A percentile compares a stretch with the other conserved stretches of the same genome.
Evolutionary conservation across 2,329 filamentous ascomycete genomes (phyloP).

Genomic region (Diaporthe ilicicola): DNA sequence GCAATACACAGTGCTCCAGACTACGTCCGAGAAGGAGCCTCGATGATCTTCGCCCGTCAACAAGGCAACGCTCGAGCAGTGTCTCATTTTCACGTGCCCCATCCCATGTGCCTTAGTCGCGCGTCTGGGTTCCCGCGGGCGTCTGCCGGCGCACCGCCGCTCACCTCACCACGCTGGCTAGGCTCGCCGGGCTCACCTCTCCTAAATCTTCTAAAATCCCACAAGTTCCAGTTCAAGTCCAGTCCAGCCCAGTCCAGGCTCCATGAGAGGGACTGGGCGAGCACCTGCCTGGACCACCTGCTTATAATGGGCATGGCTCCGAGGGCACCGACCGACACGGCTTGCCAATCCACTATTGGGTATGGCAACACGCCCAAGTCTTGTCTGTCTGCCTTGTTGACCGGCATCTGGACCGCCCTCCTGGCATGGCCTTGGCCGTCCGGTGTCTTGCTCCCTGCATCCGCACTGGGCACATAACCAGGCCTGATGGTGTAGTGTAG

Average conservation of each 20-base stretch:
- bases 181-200: conserved; percentile 10
- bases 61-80: conserved; percentile 7
- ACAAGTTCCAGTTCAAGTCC: neutral
- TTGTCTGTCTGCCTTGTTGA: neutral
- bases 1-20: conserved; percentile 6
- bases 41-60: conserved; percentile 11
- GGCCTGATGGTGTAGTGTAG: neutral
- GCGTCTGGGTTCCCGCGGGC: conserved; percentile 2
- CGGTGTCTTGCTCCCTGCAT: neutral
- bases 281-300: conserved; percentile 5
- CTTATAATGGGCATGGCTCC: conserved; percentile 18
- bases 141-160: neutral
- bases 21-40: neutral
- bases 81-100: conserved; percentile 19
- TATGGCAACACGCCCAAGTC: neutral
- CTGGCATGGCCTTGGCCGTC: neutral
- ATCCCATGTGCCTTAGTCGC: conserved; percentile 12
- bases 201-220: neutral
- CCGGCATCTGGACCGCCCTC: neutral
- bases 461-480: neutral
- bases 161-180: neutral
- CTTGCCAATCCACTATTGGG: neutral
- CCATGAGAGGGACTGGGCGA: neutral
- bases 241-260: conserved; percentile 10
- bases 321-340: conserved; percentile 8